Base-by-base conservation (phyloP, 306 rosid genomes). In the Prunus dulcis region DNA sequence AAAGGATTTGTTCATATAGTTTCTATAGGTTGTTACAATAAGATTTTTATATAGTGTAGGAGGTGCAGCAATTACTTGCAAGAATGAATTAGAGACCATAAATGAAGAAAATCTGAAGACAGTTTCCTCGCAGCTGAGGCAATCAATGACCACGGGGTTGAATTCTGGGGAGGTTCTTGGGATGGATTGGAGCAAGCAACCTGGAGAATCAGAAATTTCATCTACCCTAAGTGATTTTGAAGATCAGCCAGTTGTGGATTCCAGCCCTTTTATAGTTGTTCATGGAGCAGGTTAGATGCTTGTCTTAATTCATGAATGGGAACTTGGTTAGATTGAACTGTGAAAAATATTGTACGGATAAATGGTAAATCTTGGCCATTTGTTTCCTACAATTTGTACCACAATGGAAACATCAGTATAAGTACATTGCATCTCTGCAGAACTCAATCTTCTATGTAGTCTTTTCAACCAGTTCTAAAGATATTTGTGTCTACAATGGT, bases 161-260 rank as follows among this genome's bases (percentile, higher is more conserved):
- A 72, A 89, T 78, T 81, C 88, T 71, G 75, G 72, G 55, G 89
- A 83, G 85, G 86, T 84, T 75, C 87, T 87, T 51, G 90, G 97
- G 81, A 90, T 94, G 98, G 98, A 94, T 84, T 94, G 98, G 98
- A 94, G 97, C 85, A 91, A 87, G 89, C 79, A 76, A 71, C 81
- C 84, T n/a, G 93, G 88, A 76, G 75, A 71, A 45, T 80, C 92
- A 11, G 89, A 83, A 57, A 83, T 87, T 64, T 77, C 76, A 38
- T 81, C 80, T 73, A 67, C 62, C 56, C 78, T 85, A 0, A 85
- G 85, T 51, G 91, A 85, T 69, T 91, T 91, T 69, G 83, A 64
- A 46, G 87, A 81, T 69, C 79, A 80, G 55, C 81, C 87, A 22
- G 71, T 69, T 25, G 9, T 57, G 30, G 86, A 85, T 30, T 82